Conservation (phyloP, 2,329 filamentous ascomycete genomes). For the Stagonosporopsis tanaceti region DNA sequence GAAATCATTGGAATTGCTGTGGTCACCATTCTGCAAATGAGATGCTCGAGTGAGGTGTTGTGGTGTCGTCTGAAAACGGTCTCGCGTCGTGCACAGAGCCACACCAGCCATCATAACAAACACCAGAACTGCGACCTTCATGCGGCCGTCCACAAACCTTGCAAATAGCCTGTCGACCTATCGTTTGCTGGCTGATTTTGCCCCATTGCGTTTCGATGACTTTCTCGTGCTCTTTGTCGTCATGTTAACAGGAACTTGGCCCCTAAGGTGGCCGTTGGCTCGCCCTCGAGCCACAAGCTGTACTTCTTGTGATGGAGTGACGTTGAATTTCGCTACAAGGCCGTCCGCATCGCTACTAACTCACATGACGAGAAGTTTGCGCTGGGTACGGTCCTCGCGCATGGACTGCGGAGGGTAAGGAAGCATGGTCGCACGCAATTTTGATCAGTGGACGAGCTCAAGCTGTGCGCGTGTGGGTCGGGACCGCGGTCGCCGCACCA, state of each 20-base stretch:
- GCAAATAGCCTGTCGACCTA: slow-evolving; percentile 43
- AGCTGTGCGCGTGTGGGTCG: slow-evolving; percentile 49
- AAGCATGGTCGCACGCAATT: slow-evolving; percentile 48
- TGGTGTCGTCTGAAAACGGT: slow-evolving; percentile 37
- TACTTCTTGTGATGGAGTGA: slow-evolving; percentile 35
- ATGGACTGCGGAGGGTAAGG: slow-evolving; percentile 42
- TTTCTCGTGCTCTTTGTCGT: slow-evolving; percentile 27
- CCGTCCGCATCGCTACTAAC: slow-evolving; percentile 44
- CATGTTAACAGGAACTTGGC: slow-evolving; percentile 30
- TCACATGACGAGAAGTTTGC: slow-evolving; percentile 52
- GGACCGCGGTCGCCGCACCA: slow-evolving; percentile 40
- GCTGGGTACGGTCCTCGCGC: slow-evolving; percentile 50
- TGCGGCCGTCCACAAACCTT: slow-evolving; percentile 42
- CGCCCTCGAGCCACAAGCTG: slow-evolving; percentile 16
- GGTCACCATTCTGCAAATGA: slow-evolving; percentile 3
- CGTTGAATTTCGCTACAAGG: slow-evolving; percentile 53
- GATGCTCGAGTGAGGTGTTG: slow-evolving; percentile 34
- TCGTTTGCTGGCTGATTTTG: slow-evolving; percentile 35
- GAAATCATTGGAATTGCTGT: slow-evolving; percentile 6
- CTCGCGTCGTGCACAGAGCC: slow-evolving; percentile 42
- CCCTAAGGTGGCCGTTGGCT: slow-evolving; percentile 25
- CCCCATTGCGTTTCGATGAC: slow-evolving; percentile 28
- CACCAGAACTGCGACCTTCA: slow-evolving; percentile 41
- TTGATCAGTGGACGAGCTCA: slow-evolving; percentile 49
- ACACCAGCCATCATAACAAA: slow-evolving; percentile 46